Conservation (phyloP, 1,284 basidiomycete genomes). For the Peniophora sp. region DNA sequence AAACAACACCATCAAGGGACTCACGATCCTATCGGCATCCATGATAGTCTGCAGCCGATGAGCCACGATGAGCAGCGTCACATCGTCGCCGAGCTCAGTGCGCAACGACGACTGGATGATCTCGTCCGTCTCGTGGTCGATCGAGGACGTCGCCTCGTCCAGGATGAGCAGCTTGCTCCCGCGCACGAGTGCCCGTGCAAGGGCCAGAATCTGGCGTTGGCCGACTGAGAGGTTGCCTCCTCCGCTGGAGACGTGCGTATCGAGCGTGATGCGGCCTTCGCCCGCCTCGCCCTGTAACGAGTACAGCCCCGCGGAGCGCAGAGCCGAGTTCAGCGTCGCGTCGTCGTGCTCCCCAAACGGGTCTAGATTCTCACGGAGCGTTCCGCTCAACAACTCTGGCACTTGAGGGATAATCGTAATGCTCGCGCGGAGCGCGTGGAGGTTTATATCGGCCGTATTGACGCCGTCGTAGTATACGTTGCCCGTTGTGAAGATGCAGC, state of each 20-base stretch:
- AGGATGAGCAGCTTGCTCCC: slow-evolving; percentile 27
- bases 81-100: slow-evolving; percentile 19
- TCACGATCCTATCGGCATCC: slow-evolving; percentile 25
- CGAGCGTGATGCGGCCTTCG: slow-evolving; percentile 33
- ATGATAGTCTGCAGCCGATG: slow-evolving; percentile 29
- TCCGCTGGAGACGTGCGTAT: slow-evolving; percentile 23
- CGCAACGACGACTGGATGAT: slow-evolving; percentile 24
- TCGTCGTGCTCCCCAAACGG: slow-evolving; percentile 74
- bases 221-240: slow-evolving; percentile 42
- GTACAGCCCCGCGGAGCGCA: slow-evolving; percentile 48
- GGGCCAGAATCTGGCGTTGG: slow-evolving; percentile 44
- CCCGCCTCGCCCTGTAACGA: slow-evolving; percentile 41
- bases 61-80: slow-evolving; percentile 26
- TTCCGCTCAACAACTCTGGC: slow-evolving; percentile 58
- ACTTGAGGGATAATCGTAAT: slow-evolving; percentile 43
- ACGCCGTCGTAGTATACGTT: slow-evolving; percentile 28
- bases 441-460: slow-evolving; percentile 37
- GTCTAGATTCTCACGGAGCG: slow-evolving; percentile 52
- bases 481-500: slow-evolving; percentile 38
- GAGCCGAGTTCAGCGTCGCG: slow-evolving; percentile 43
- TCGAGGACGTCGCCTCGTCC: slow-evolving; percentile 23
- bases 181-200: slow-evolving; percentile 25
- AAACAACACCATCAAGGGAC: slow-evolving; percentile 2
- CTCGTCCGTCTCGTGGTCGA: slow-evolving; percentile 23
- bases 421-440: slow-evolving; percentile 44